Evolutionary conservation across 1,284 basidiomycete species (phyloP).

Genomic region (Cerrena zonata): DNA sequence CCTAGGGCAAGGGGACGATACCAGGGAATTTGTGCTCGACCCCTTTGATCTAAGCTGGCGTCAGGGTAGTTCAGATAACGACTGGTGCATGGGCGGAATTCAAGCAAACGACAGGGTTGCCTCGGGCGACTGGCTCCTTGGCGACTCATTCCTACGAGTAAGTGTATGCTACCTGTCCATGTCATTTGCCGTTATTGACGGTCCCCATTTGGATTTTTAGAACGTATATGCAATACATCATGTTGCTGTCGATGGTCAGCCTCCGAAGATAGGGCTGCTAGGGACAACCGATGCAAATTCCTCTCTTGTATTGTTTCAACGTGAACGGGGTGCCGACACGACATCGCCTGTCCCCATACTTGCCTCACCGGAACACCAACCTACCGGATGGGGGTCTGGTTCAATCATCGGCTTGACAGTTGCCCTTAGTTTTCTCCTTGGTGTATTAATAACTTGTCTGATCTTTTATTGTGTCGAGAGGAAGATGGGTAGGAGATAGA

Average conservation of each 20-base stretch:
- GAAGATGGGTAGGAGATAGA: constrained; percentile 8
- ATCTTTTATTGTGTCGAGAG: constrained; percentile 1
- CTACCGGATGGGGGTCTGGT: constrained; percentile 16
- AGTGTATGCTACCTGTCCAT: constrained; percentile 14
- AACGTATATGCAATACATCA: constrained; percentile 52
- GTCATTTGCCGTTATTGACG: neutral
- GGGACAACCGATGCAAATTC: constrained; percentile 38
- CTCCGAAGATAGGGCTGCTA: constrained; percentile 45
- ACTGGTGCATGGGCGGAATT: constrained; percentile 55
- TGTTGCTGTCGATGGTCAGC: constrained; percentile 33
- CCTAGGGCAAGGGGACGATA: constrained; percentile 36
- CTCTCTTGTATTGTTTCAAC: constrained; percentile 37
- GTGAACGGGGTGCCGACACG: constrained; percentile 40
- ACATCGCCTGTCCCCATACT: constrained; percentile 24
- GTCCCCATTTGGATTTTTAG: constrained; percentile 22
- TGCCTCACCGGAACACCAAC: constrained; percentile 9
- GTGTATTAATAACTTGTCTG: constrained; percentile 22
- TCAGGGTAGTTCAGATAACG: constrained; percentile 32
- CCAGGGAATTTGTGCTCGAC: constrained; percentile 41
- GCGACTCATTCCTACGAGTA: constrained; percentile 52
- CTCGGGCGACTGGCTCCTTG: constrained; percentile 60
- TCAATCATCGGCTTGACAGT: constrained; percentile 26
- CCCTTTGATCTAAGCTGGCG: constrained; percentile 51
- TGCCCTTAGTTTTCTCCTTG: constrained; percentile 27
- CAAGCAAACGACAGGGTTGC: constrained; percentile 51